Evolutionary conservation across 1,139 yeast genomes (phyloP), one percentile per base, ranked within the genome.

Genomic region (Zygosaccharomyces pseudobailii): DNA sequence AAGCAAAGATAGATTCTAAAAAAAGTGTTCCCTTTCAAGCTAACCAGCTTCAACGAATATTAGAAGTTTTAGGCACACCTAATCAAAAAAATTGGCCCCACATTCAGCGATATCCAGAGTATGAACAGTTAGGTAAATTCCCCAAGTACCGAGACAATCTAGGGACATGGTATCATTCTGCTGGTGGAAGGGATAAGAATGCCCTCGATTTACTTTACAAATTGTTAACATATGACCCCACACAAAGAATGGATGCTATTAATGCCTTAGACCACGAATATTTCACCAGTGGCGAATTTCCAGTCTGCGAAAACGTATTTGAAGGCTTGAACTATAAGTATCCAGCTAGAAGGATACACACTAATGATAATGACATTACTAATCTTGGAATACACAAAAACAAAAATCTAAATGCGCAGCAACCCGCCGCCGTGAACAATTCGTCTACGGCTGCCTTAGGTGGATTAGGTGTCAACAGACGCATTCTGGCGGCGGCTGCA

Each of bases 11-110:
- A 75, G 97, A 90, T 63, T 87, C 86, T 56, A 89, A 87, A 63
- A 90, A 90, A 62, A 84, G 82, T 50, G 92, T 90, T 2, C 97
- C 97, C 3, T 92, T 92, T 65, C 98, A 92, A 67, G 82, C 86
- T 48, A 90, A 87, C 62, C 99, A 92, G 69, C 76, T 90, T 63
- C 86, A 87, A 58, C 89, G 89, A 62, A 90, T 92, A 24, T 73
- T 92, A 30, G 97, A 92, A 65, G 84, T 92, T 17, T 69, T 92
- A 55, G 99, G 99, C 0, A 80, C 95, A 0, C 99, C 99, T 0
- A 79, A 79, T 3, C 64, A 73, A 3, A 78, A 80, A 21, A 75
- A 71, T 39, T 92, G 98, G 98, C 86, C 92, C 0, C 74, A 84
- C 23, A 67, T 92, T 37, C 72, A 75, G 42, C 82, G 82, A 54